Evolutionary conservation across 768 basidiomycete species (phyloP), one percentile per base, ranked within the genome.

Genomic region (Termitomyces sp.): DNA sequence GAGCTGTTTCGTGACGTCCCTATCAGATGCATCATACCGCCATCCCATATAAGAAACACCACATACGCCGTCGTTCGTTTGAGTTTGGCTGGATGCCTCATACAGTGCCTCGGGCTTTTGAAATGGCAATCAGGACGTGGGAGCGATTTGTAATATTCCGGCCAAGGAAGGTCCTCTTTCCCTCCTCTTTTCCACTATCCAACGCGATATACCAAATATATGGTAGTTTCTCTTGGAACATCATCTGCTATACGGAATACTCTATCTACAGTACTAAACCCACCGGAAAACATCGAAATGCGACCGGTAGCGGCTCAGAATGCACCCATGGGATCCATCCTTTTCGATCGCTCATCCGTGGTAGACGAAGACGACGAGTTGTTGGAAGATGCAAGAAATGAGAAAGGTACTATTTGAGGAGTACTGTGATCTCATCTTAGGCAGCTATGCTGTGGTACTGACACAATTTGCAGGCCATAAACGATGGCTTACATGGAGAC

Each of bases 401-500:
- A 54, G 52, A 56, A 56, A 60, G 58, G 58, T 60, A 50, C 26
- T 38, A 46, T 45, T 15, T 38, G 37, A 21, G 22, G 48, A 44
- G 55, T 56, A 52, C 47, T 37, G 21, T 34, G 11, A 26, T 51
- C 37, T 26, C 19, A 40, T 19, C 14, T 15, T 10, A 26, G 5
- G 9, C 3, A 32, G n/a, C 26, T 10, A 19, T 12, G 12, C 22
- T 21, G 34, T 26, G 4, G 22, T 42, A 2, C 38, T 56, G 42
- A 56, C 24, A 28, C 21, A 24, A 21, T 56, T 34, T 44, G 14
- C 41, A 63, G 62, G 46, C 12, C 51, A 50, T 12, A 44, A 62
- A 58, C 57, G 58, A 21, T 53, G 59, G 37, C 65, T 74, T 22
- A 60, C 74, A 34, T 65, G 69, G 41, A 75, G 68, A 62, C 72